Evolutionary conservation across 352 stramenopile genomes (phyloP).

Genomic region (Phytopythium cucurbitacearum): DNA sequence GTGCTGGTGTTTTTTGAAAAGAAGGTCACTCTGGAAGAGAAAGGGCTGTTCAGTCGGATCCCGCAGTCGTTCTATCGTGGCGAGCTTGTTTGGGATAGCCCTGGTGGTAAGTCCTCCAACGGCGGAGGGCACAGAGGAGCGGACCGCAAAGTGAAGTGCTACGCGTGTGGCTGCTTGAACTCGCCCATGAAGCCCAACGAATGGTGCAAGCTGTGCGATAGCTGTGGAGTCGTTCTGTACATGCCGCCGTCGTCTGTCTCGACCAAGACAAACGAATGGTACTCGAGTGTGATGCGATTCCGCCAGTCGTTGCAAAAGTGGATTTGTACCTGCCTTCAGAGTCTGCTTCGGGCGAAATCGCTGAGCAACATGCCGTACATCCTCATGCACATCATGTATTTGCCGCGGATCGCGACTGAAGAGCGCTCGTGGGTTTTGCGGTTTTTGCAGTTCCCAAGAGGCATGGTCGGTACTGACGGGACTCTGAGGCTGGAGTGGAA

Average conservation of each 20-base stretch:
- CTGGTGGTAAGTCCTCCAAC: slow-evolving; percentile 9
- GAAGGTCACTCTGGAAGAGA: slow-evolving; percentile 68
- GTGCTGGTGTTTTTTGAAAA: slow-evolving; percentile 88
- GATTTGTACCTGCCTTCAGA: slow-evolving; percentile 67
- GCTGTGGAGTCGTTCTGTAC: slow-evolving; percentile 73
- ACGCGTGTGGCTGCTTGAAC: slow-evolving; percentile 68
- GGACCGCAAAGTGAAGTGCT: slow-evolving; percentile 70
- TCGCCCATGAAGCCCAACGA: slow-evolving; percentile 57
- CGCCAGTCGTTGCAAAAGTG: slow-evolving; percentile 78
- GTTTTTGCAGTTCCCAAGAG: slow-evolving; percentile 78
- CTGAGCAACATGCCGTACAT: slow-evolving; percentile 80
- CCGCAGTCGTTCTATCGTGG: slow-evolving; percentile 76
- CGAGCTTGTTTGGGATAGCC: slow-evolving; percentile 64
- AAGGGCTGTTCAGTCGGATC: slow-evolving; percentile 59
- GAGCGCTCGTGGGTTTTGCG: slow-evolving; percentile 76
- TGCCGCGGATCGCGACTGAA: slow-evolving; percentile 72
- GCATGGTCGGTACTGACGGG: slow-evolving; percentile 50
- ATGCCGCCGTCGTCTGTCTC: slow-evolving; percentile 73
- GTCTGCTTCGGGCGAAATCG: slow-evolving; percentile 52
- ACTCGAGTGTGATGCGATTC: slow-evolving; percentile 66
- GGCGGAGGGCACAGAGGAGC: slow-evolving; percentile 21
- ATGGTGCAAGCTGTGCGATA: slow-evolving; percentile 72
- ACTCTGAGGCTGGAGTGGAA: slow-evolving; percentile 63
- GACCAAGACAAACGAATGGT: slow-evolving; percentile 79
- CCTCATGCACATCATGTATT: slow-evolving; percentile 83